Conservation (phyloP, 306 rosid species). For the Prunus mira region DNA sequence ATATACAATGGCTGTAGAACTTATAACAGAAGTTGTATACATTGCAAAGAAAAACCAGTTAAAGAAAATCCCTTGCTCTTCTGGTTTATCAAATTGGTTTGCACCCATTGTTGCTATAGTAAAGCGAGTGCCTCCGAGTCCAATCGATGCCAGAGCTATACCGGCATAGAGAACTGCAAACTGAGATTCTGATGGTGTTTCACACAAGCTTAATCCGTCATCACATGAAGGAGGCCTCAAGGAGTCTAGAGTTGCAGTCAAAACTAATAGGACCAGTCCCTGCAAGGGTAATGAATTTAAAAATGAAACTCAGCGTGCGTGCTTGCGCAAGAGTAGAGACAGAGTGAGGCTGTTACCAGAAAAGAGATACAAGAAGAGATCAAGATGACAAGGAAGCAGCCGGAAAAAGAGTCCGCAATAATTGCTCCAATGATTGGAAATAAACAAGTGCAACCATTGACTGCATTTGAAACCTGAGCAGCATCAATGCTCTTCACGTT, state of each 20-base stretch:
- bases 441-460: constrained; percentile 25
- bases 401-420: constrained; percentile 50
- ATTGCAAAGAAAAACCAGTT: constrained; percentile 42
- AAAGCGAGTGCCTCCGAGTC: constrained; percentile 46
- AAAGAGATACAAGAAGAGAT: constrained; percentile 18
- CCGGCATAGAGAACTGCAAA: constrained; percentile 25
- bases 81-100: constrained; percentile 34
- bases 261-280: constrained; percentile 31
- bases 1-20: constrained; percentile 29
- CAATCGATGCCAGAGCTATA: constrained; percentile 25
- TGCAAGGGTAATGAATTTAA: constrained; percentile 4
- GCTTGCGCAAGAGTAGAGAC: not conserved
- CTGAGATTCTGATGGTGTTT: constrained; percentile 27
- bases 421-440: constrained; percentile 47
- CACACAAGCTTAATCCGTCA: constrained; percentile 25
- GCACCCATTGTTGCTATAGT: constrained; percentile 43
- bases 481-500: constrained; percentile 44
- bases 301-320: not conserved
- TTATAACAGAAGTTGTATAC: constrained; percentile 11
- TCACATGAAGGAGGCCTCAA: constrained; percentile 35
- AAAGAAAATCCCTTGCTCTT: constrained; percentile 32
- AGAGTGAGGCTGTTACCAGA: constrained; percentile 11
- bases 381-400: constrained; percentile 36
- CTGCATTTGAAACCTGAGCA: constrained; percentile 39
- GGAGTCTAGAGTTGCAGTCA: constrained; percentile 31